Evolutionary conservation across 257 asterid genomes (phyloP).

Genomic region (Solanum corneliomulleri): DNA sequence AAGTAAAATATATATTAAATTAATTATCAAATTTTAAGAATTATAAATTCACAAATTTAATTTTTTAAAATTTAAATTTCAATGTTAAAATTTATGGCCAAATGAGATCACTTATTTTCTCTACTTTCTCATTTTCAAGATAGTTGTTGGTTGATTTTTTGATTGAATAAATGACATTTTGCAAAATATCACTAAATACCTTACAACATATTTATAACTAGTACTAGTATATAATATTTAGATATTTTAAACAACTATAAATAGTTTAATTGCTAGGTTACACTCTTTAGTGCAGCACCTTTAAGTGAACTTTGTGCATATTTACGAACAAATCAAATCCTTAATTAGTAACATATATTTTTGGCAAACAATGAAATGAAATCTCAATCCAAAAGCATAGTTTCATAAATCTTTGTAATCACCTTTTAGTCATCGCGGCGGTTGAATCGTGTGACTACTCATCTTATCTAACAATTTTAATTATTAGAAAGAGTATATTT

Average conservation of each 20-base stretch:
- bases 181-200: background rate
- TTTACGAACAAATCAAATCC: background rate
- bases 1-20: too few relatives aligned
- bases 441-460: background rate
- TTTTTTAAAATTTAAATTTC: background rate
- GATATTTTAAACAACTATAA: background rate
- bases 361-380: background rate
- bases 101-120: background rate
- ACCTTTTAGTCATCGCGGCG: background rate
- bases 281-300: background rate
- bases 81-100: background rate
- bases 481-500: too few relatives aligned
- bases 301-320: background rate
- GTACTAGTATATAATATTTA: too few relatives aligned
- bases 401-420: fast-evolving
- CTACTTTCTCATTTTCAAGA: background rate
- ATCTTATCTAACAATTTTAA: too few relatives aligned
- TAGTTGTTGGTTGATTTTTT: background rate
- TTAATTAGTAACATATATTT: background rate
- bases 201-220: too few relatives aligned
- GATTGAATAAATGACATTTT: background rate
- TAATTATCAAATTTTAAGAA: background rate
- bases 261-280: background rate
- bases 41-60: background rate
- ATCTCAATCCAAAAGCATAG: background rate